Evolutionary conservation across 257 asterid species (phyloP).

Genomic region (Paraleonurus japonicus): DNA sequence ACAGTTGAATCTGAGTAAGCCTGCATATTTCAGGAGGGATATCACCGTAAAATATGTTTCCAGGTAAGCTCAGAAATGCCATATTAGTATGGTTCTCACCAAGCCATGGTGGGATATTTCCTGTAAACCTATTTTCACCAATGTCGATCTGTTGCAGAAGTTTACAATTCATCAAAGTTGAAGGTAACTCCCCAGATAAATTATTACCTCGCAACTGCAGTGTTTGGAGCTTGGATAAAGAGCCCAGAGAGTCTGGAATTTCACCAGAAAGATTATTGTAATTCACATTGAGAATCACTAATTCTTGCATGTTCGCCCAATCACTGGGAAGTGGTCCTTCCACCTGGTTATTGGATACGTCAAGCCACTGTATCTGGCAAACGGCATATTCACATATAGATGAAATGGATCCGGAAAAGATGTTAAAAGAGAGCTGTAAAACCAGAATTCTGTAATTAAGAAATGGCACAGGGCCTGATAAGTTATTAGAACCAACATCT

Average conservation of each 20-base stretch:
- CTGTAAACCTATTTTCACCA: slow-evolving; percentile 17
- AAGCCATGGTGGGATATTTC: slow-evolving; percentile 26
- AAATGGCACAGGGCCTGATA: slow-evolving; percentile 27
- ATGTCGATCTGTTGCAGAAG: background rate
- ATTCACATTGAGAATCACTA: background rate
- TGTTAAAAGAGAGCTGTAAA: slow-evolving; percentile 22
- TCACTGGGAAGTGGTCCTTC: slow-evolving; percentile 27
- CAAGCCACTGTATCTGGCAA: slow-evolving; percentile 12
- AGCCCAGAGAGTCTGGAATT: slow-evolving; percentile 1
- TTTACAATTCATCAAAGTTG: background rate
- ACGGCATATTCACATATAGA: slow-evolving; percentile 5
- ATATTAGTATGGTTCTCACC: background rate
- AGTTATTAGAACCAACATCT: slow-evolving; percentile 31
- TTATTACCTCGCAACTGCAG: slow-evolving; percentile 6
- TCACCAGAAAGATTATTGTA: background rate
- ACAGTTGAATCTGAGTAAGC: slow-evolving; percentile 31
- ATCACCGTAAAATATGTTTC: slow-evolving; percentile 29
- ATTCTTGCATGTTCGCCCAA: slow-evolving; percentile 22
- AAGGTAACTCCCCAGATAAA: slow-evolving; percentile 7
- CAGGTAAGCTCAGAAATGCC: slow-evolving; percentile 19
- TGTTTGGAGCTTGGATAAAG: background rate
- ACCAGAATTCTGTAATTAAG: background rate
- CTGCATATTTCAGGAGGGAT: slow-evolving; percentile 37
- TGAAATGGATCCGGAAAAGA: slow-evolving; percentile 29
- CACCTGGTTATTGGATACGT: slow-evolving; percentile 29